Evolutionary conservation across 1,139 yeast species (phyloP).

Genomic region (Meyerozyma carpophila): DNA sequence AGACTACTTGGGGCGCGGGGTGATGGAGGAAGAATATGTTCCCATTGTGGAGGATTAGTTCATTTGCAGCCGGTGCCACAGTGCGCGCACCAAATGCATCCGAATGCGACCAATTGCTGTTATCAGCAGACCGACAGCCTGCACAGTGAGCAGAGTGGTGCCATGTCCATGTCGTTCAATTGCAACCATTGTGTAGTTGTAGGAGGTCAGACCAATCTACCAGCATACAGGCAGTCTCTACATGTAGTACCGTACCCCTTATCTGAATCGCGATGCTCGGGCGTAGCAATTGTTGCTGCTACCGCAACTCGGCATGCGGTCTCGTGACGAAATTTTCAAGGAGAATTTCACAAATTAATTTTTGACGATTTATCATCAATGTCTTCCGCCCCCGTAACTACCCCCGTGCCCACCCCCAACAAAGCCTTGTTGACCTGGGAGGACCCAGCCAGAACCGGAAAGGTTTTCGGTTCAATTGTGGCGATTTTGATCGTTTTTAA

Average conservation of each 20-base stretch:
- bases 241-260: background rate
- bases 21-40: slow-evolving; percentile 49
- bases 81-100: background rate
- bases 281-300: background rate
- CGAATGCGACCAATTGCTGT: background rate
- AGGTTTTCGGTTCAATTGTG: slow-evolving; percentile 64
- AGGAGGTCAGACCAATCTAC: background rate
- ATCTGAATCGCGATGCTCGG: background rate
- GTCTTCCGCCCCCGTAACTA: slow-evolving; percentile 9
- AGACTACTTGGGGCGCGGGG: slow-evolving; percentile 85
- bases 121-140: background rate
- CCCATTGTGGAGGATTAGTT: slow-evolving; percentile 8
- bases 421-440: slow-evolving; percentile 66
- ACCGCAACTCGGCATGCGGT: slow-evolving; percentile 1
- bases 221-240: background rate
- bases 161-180: background rate
- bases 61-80: background rate
- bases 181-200: background rate
- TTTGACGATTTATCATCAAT: background rate
- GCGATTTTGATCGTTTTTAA: slow-evolving; percentile 58
- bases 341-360: background rate
- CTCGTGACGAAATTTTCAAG: slow-evolving; percentile 1
- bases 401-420: slow-evolving; percentile 3
- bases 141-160: background rate
- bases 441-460: slow-evolving; percentile 74